A percentile compares a stretch with the other conserved stretches of the same genome.
These are phyloP conservation scores for Termitomyces heimii DNA, from an alignment of 768 basidiomycete species.

Conservation along the genomic window DNA sequence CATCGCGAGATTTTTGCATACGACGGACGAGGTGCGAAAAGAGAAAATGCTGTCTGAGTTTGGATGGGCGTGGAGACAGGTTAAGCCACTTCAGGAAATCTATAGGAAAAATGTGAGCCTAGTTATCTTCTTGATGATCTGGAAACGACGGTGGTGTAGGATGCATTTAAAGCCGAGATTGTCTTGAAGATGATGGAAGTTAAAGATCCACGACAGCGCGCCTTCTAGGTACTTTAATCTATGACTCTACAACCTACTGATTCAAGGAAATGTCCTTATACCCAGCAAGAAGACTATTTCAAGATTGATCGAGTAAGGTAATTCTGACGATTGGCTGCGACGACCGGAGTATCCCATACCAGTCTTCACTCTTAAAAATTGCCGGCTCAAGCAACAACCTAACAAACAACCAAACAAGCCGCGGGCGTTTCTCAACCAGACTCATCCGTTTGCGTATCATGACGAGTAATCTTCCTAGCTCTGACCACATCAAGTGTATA, in stretches of 20 bases:
- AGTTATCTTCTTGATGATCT: background rate
- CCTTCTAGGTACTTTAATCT: background rate
- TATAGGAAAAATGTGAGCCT: slow-evolving; percentile 37
- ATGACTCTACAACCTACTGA: background rate
- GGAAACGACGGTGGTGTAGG: slow-evolving; percentile 1
- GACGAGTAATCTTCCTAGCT: background rate
- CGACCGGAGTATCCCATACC: background rate
- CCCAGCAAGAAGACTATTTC: background rate
- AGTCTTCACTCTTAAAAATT: background rate
- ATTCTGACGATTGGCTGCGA: background rate
- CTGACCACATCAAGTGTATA: background rate
- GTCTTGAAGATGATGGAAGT: slow-evolving; percentile 18
- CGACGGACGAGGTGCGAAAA: slow-evolving; percentile 19
- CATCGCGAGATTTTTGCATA: slow-evolving; percentile 39
- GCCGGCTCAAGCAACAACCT: background rate
- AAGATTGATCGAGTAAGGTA: background rate
- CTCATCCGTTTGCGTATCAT: background rate
- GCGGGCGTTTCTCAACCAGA: background rate
- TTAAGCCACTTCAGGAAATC: slow-evolving; percentile 32
- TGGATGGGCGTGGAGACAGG: slow-evolving; percentile 47
- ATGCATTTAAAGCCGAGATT: slow-evolving; percentile 17
- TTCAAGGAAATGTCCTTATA: background rate
- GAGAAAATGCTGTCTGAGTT: slow-evolving; percentile 45
- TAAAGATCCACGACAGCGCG: slow-evolving; percentile 19
- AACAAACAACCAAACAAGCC: too few relatives aligned